Evolutionary conservation across 2,329 filamentous ascomycete genomes (phyloP), one percentile per base, ranked within the genome.

Genomic region (Phyllosticta citrichinensis): DNA sequence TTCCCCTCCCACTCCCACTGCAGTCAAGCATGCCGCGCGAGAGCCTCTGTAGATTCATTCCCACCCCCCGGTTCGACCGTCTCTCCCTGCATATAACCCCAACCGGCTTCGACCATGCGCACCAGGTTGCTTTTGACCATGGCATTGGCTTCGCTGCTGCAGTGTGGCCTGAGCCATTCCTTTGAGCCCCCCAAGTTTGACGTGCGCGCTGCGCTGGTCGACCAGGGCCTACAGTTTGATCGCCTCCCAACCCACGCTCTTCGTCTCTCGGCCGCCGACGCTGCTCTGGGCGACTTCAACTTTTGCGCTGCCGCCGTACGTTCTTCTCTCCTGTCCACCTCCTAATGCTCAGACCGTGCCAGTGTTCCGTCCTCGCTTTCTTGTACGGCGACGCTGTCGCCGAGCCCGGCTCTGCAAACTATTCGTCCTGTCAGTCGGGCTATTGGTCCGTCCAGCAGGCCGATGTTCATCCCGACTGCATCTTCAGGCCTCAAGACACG

Each of bases 401-500:
- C 11, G 53, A 59, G 3, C 64, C 64, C 12, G 57, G 62, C 2
- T 65, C 62, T 2, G 50, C 66, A 0, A 24, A 63, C 8, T 71
- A 71, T 61, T 51, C 65, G 19, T 55, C 60, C n/a, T 68, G 69
- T 53, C 66, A 63, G n/a, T 60, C 53, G 2, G 62, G 52, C 9
- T 71, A 68, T 30, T 72, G 70, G 70, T 68, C 67, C 14, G 59
- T 59, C 4, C 69, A 71, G 54, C 70, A 72, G 64, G 65, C 63
- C 9, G 52, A 59, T 2, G 58, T 68, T 1, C 64, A 64, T 11
- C 70, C 70, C 8, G 63, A 57, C 64, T 64, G 63, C 65, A 62
- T 71, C 14, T 70, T 72, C 57, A 68, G 70, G 20, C 67, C 63
- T 5, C 19, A 20, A 10, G 55, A 51, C 5, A 55, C 62, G 19